Evolutionary conservation across 1,139 yeast species (phyloP).

Genomic region (Hemisphaericaspora xylofermentans): DNA sequence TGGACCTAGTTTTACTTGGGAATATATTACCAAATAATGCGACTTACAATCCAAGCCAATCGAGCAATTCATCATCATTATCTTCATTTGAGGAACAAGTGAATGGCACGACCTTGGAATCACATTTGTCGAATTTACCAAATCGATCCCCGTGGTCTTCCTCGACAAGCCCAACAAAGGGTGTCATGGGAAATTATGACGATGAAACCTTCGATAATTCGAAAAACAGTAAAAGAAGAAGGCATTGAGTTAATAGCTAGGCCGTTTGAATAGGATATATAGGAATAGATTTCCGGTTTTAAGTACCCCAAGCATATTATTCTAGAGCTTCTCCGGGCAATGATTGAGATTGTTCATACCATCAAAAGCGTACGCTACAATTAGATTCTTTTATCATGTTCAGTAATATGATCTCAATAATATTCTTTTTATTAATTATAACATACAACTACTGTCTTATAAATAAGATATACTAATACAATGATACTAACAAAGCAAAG

Average conservation of each 20-base stretch:
- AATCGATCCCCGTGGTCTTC: background rate
- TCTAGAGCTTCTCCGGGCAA: too few species aligned
- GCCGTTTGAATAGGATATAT: too few species aligned
- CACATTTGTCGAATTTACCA: constrained; percentile 29
- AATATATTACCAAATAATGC: constrained; percentile 24
- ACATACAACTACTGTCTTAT: background rate
- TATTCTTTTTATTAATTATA: background rate
- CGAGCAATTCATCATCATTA: background rate
- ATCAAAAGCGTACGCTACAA: too few species aligned
- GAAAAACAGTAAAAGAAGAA: background rate
- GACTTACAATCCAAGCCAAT: constrained; percentile 4
- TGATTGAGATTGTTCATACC: too few species aligned
- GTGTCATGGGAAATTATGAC: background rate
- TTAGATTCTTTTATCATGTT: too few species aligned
- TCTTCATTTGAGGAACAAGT: constrained; percentile 4
- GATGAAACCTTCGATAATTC: background rate
- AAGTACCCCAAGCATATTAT: too few species aligned
- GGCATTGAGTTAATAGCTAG: too few species aligned
- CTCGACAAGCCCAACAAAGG: background rate
- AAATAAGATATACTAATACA: background rate
- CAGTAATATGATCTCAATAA: too few species aligned
- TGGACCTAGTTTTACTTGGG: constrained; percentile 23
- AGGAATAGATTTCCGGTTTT: background rate
- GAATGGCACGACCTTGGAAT: constrained; percentile 14
- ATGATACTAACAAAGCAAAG: background rate